Conservation (phyloP, 2,329 filamentous ascomycete species). For the Neocucurbitaria cava region DNA sequence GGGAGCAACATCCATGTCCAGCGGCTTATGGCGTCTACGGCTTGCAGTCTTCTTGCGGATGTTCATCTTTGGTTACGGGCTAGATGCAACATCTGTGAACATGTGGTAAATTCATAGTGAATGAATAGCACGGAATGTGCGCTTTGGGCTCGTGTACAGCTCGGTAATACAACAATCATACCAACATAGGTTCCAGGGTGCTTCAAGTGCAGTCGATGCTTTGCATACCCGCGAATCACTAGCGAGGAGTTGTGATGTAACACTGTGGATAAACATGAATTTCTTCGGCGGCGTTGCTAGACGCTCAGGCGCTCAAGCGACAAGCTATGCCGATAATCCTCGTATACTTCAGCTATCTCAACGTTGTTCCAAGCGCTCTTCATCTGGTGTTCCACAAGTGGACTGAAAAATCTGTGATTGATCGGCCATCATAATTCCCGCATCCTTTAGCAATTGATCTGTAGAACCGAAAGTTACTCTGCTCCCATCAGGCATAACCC, state of each 20-base stretch:
- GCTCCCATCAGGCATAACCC: constrained; percentile 30
- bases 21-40: neutral
- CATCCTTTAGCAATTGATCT: neutral
- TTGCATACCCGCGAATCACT: too few species aligned
- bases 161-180: constrained; percentile 21
- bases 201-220: too few species aligned
- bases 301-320: constrained; percentile 25
- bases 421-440: neutral
- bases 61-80: neutral
- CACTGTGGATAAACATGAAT: constrained; percentile 5
- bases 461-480: constrained; percentile 11
- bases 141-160: neutral
- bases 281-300: constrained; percentile 21
- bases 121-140: neutral
- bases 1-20: too few species aligned
- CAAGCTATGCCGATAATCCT: constrained; percentile 26
- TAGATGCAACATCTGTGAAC: neutral
- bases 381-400: constrained; percentile 32
- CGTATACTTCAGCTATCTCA: constrained; percentile 31
- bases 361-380: constrained; percentile 39
- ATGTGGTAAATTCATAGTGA: neutral
- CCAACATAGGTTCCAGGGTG: neutral
- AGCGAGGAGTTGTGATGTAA: neutral
- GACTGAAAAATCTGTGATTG: constrained; percentile 20
- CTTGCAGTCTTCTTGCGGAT: neutral